Percentiles rank a stretch among this genome's conserved stretches.
These are phyloP conservation scores for Kwoniella dejecticola DNA, from an alignment of 768 basidiomycete species.

Conservation along the genomic window DNA sequence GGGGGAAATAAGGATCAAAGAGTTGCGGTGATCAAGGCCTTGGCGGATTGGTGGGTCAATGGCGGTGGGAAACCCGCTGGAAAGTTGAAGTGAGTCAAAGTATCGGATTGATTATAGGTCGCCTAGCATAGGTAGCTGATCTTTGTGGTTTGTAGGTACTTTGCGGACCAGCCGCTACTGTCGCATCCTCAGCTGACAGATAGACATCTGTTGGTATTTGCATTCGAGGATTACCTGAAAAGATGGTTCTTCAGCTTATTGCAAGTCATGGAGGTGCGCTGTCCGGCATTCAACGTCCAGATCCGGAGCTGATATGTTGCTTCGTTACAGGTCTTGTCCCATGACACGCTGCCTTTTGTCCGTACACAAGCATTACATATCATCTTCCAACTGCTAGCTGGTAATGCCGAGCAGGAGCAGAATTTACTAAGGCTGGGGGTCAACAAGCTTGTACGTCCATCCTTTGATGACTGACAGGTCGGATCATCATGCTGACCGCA, in stretches of 20 bases:
- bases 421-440: conserved; percentile 88
- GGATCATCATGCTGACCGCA: neutral
- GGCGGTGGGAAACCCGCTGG: conserved; percentile 85
- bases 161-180: conserved; percentile 78
- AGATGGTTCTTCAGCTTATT: conserved; percentile 92
- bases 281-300: neutral
- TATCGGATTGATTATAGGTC: no score
- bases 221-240: conserved; percentile 97
- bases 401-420: conserved; percentile 96
- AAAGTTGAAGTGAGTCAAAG: conserved; percentile 74
- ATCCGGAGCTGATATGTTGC: neutral
- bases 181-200: conserved; percentile 67
- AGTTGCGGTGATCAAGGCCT: conserved; percentile 81
- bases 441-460: conserved; percentile 79
- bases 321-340: conserved; percentile 68
- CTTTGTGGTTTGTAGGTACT: conserved; percentile 64
- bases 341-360: conserved; percentile 84
- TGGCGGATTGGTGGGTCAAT: conserved; percentile 92
- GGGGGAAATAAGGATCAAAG: conserved; percentile 73
- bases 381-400: conserved; percentile 75
- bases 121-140: no score
- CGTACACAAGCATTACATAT: conserved; percentile 79
- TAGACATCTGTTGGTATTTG: conserved; percentile 74
- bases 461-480: neutral
- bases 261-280: conserved; percentile 79